phyloP scores from a whole-genome alignment of 305 asterid species.

The Fraxinus sp. region DNA sequence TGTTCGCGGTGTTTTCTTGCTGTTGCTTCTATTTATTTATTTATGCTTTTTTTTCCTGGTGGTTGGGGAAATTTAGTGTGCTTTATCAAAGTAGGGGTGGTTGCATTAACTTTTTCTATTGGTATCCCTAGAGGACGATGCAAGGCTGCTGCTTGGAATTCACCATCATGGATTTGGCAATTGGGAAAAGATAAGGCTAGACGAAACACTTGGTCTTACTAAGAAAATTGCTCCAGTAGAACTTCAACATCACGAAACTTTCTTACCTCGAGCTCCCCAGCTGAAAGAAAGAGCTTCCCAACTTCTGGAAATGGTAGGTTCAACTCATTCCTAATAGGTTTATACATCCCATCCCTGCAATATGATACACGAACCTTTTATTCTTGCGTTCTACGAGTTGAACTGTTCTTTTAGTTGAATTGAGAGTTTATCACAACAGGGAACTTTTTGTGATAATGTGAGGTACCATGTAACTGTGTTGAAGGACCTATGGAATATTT shows the following conservation, averaged over 20 bases:
- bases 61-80: conserved; percentile 10
- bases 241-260: conserved; percentile 98
- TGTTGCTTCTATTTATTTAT: conserved; percentile 4
- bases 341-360: conserved; percentile 11
- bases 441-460: not conserved
- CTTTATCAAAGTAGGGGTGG: not conserved
- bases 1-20: conserved; percentile 2
- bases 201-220: conserved; percentile 80
- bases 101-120: conserved; percentile 21
- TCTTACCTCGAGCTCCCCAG: conserved; percentile 98
- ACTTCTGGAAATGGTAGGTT: conserved; percentile 90
- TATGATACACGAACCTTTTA: conserved; percentile 11
- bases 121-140: conserved; percentile 85
- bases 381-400: conserved; percentile 22
- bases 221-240: conserved; percentile 99
- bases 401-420: conserved; percentile 19
- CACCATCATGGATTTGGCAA: conserved; percentile 96
- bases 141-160: conserved; percentile 94
- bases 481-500: not conserved
- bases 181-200: conserved; percentile 94
- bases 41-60: not conserved
- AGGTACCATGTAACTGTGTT: not conserved
- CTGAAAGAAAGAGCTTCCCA: conserved; percentile 96
- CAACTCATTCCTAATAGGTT: conserved; percentile 5
- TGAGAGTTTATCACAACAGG: not conserved